Base-by-base conservation (phyloP, 345 rosid species). In the Stellera chamaejasme region DNA sequence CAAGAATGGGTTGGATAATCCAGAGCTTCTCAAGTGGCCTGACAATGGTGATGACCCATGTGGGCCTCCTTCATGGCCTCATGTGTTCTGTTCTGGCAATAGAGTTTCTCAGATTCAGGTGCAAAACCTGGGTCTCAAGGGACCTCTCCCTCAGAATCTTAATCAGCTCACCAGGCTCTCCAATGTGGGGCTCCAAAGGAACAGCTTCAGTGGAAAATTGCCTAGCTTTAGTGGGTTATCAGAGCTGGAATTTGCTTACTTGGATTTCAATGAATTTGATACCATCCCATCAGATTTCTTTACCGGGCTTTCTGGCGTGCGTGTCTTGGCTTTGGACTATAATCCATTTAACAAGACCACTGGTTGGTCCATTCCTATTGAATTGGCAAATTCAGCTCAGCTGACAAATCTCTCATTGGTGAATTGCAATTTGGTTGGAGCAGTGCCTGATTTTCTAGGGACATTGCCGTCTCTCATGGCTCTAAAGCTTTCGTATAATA, bases 1-100 rank as follows among this genome's bases (percentile, higher is more conserved):
- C 68, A 66, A 69, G 62, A 60, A 71, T 15, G 81, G 79, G 11
- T 56, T 79, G 69, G 69, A 79, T 13, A 79, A 79, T 56, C 79
- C 84, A 13, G 81, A 76, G 75, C 71, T 76, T 28, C 75, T 79
- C 13, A 64, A 62, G 50, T 79, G 84, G 84, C 84, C 84, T 2
- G 65, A 13, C 3, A 48, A 46, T 23, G 75, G 79, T 27, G 60
- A 71, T 45, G 75, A 76, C 58, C 84, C 84, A 0, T 79, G 84
- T 58, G 84, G 84, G 39, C 71, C 79, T 59, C 84, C 84, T 46
- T 41, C 54, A 26, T 79, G 84, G 81, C 75, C 81, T 55, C 71
- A 68, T 26, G 75, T 79, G 23, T 79, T 68, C 60, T 79, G 84
- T 52, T 68, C 79, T 41, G 61, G 69, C 39, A 71, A 62, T 15